Evolutionary conservation across 176 grass and related monocot genomes (phyloP), one percentile per base, ranked within the genome.

Genomic region (Oryza officinalis): DNA sequence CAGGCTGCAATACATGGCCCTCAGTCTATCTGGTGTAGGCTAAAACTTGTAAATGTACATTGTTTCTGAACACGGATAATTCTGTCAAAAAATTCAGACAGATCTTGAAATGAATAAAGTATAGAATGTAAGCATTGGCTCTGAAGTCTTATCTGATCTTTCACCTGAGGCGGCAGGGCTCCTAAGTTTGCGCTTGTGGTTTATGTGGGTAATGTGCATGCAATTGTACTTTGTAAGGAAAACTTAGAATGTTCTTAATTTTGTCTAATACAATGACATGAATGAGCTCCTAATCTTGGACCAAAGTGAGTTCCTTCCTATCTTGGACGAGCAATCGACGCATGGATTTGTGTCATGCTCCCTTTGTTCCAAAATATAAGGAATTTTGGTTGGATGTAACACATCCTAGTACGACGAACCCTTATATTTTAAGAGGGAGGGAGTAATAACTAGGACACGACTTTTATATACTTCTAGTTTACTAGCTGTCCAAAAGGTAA

Each of bases 21-120:
- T 47, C 13, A 23, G 22, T 63, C 72, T 37, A 76, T 69, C 37
- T 28, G 69, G 35, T 83, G 35, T 67, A 78, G 74, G 14, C 10
- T 45, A 60, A 37, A 69, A 22, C 70, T 32, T 85, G 78, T 78
- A 79, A 68, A 79, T 86, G 68, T 79, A 83, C n/a, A 90, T 31
- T 67, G 35, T 74, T 86, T n/a, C 37, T 38, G 49, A 73, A 74
- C 28, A 18, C 61, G 25, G 60, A 69, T 74, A 83, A 74, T 23
- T 46, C n/a, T 89, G 78, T 77, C 4, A 26, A 86, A 31, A 31
- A 86, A 66, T 72, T 81, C 4, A 22, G 87, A 61, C 66, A 81
- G 72, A 63, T 76, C n/a, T 71, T 76, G 52, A 63, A 46, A 76
- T 87, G 71, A 35, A 69, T 25, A 30, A 61, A 31, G 1, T 57